These are phyloP conservation scores for Chytriomyces confervae DNA, from an alignment of 192 early-diverging fungal genomes.

Conservation along the genomic window DNA sequence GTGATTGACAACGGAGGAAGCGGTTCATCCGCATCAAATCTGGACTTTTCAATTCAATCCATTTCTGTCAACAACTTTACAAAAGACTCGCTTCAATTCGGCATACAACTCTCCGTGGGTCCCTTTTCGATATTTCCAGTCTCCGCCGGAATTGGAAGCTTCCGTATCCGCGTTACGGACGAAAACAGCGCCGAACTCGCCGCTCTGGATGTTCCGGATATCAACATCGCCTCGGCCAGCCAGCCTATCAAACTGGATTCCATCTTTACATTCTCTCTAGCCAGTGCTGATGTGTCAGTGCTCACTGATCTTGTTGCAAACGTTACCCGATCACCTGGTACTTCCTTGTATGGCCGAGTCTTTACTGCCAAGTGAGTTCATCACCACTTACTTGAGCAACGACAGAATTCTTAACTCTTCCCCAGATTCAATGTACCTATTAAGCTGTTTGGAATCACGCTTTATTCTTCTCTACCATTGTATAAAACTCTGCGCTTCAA, in stretches of 20 bases:
- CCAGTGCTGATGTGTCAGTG: conserved; percentile 15
- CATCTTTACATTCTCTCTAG: conserved; percentile 28
- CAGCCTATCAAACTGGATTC: conserved; percentile 33
- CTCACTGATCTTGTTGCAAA: not conserved
- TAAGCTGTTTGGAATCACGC: conserved; percentile 45
- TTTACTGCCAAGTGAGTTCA: conserved; percentile 28
- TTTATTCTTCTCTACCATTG: conserved; percentile 45
- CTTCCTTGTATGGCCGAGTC: not conserved
- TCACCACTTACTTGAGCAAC: not conserved
- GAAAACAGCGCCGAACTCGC: conserved; percentile 26
- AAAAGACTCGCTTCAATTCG: conserved; percentile 25
- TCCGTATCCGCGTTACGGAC: conserved; percentile 33
- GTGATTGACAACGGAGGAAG: conserved; percentile 34
- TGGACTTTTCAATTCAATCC: not conserved
- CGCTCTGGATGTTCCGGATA: conserved; percentile 34
- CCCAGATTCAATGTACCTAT: conserved; percentile 28
- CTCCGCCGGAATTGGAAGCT: conserved; percentile 33
- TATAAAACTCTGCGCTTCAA: conserved; percentile 29
- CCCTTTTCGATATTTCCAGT: conserved; percentile 37
- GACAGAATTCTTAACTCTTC: not conserved
- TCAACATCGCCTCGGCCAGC: conserved; percentile 25
- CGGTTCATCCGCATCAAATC: not conserved
- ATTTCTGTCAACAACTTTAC: conserved; percentile 32
- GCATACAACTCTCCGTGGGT: conserved; percentile 24
- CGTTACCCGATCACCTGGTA: not conserved